These are phyloP conservation scores for Stephanodiscus triporus DNA, from an alignment of 108 stramenopile species.

Conservation along the genomic window DNA sequence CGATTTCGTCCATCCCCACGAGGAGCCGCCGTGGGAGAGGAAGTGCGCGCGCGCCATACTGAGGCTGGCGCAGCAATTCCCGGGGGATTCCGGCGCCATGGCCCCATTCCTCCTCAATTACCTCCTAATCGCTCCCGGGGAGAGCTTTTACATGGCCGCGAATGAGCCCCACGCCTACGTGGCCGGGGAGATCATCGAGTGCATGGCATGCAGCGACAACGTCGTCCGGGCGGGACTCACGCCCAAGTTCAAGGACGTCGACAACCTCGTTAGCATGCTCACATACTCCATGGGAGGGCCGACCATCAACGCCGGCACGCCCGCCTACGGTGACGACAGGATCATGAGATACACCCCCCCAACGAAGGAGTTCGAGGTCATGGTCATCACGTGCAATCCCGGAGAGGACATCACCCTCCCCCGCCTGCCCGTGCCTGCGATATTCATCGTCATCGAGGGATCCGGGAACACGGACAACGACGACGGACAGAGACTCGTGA, in stretches of 20 bases:
- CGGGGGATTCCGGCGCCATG: conserved; percentile 90
- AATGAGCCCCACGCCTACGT: conserved; percentile 98
- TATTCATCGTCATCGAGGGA: conserved; percentile 78
- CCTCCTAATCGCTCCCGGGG: conserved; percentile 78
- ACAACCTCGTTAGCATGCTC: conserved; percentile 94
- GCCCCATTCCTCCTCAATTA: conserved; percentile 90
- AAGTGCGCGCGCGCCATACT: conserved; percentile 76
- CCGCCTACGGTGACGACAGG: conserved; percentile 56
- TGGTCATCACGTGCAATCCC: conserved; percentile 69
- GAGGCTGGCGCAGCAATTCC: conserved; percentile 86
- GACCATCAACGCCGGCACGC: conserved; percentile 32
- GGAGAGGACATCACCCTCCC: conserved; percentile 59
- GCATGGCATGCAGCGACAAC: conserved; percentile 99
- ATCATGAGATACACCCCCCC: conserved; percentile 84
- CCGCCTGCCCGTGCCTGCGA: conserved; percentile 57
- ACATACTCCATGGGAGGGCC: conserved; percentile 88
- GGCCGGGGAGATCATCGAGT: conserved; percentile 94
- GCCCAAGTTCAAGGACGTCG: conserved; percentile 97
- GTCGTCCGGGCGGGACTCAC: conserved; percentile 98
- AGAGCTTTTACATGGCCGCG: conserved; percentile 89
- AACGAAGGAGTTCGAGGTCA: conserved; percentile 80
- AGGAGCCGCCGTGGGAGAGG: conserved; percentile 60
- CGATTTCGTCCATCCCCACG: conserved; percentile 44
- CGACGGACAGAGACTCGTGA: conserved; percentile 51
- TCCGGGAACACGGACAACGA: conserved; percentile 70